Evolutionary conservation across 2,329 filamentous ascomycete genomes (phyloP), one percentile per base, ranked within the genome.

Genomic region (Aspergillus flavus): DNA sequence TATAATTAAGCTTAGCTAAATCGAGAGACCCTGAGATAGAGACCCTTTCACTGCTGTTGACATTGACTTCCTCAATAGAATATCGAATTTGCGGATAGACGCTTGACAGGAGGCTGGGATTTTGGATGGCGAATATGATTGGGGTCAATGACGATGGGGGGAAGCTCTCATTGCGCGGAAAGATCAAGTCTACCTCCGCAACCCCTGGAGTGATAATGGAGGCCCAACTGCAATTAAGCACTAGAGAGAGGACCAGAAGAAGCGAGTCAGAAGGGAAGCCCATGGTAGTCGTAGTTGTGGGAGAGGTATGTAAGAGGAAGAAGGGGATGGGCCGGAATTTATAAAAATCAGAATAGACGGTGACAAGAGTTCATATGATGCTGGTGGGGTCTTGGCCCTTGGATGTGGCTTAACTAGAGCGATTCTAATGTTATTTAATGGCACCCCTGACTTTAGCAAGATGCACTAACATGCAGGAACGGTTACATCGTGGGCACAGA

Each of bases 71-170:
- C 9, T 32, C 30, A 11, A 32, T 32, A 0, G 11, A 32, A 4
- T 32, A 32, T 32, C 30, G 2, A 4, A 32, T 32, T 3, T 3
- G 30, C 7, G 30, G 30, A 4, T 32, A 1, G 23, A 32, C 11
- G 19, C 32, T 45, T n/a, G 58, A 53, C 48, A 61, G 56, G 32
- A 63, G 43, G 28, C 43, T 19, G 23, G 60, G 58, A 46, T 65
- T 63, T 39, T 65, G 65, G 53, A 66, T 54, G 30, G 58, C 65
- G 10, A 66, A 65, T 1, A 66, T 58, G n/a, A 66, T 58, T 16
- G 65, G 63, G 39, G 52, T 58, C 57, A 66, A n/a, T 19, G 52
- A 9, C n/a, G 52, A 34, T 12, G 61, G 56, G 0, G 16, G 19
- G 56, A 50, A 65, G 26, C 30, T 66, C 34, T 57, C 61, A 7